Evolutionary conservation across 2,329 filamentous ascomycete genomes (phyloP).

Genomic region (Ophiobolus disseminans): DNA sequence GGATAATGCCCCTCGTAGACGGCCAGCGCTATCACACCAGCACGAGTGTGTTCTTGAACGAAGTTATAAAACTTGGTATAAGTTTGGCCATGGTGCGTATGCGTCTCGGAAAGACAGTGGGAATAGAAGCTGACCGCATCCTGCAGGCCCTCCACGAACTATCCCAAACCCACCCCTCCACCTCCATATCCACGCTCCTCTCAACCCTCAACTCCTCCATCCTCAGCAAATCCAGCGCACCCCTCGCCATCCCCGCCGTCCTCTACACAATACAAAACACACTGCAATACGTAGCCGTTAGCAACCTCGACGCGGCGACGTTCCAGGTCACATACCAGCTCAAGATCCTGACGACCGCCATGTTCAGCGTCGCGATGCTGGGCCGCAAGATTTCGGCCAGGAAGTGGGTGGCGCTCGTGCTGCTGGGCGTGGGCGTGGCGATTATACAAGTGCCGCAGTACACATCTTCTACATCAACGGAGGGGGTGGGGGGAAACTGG

Average conservation of each 20-base stretch:
- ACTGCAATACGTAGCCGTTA: constrained; percentile 90
- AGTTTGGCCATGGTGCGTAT: constrained; percentile 72
- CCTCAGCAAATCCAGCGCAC: constrained; percentile 93
- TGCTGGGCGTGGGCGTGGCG: constrained; percentile 82
- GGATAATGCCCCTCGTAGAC: constrained; percentile 84
- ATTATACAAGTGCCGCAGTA: constrained; percentile 80
- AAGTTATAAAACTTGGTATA: constrained; percentile 87
- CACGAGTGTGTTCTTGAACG: constrained; percentile 91
- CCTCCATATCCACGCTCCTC: constrained; percentile 80
- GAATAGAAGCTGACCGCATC: constrained; percentile 3
- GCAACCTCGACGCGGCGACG: constrained; percentile 88
- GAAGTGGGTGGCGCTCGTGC: constrained; percentile 80
- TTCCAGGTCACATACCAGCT: constrained; percentile 95
- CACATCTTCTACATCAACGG: constrained; percentile 60
- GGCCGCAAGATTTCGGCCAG: constrained; percentile 72
- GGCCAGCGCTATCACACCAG: constrained; percentile 92
- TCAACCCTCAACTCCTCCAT: constrained; percentile 79
- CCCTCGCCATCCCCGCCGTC: constrained; percentile 84
- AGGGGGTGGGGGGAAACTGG: constrained; percentile 72
- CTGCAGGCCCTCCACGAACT: constrained; percentile 77
- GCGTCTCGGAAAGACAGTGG: neutral
- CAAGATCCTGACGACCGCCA: constrained; percentile 88
- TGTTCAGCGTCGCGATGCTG: constrained; percentile 84
- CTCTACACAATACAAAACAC: constrained; percentile 93
- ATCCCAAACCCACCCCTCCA: constrained; percentile 76